A percentile compares a stretch with the other conserved stretches of the same genome.
These are phyloP conservation scores for Nemophila menziesii DNA, from an alignment of 257 asterid genomes.

Conservation along the genomic window DNA sequence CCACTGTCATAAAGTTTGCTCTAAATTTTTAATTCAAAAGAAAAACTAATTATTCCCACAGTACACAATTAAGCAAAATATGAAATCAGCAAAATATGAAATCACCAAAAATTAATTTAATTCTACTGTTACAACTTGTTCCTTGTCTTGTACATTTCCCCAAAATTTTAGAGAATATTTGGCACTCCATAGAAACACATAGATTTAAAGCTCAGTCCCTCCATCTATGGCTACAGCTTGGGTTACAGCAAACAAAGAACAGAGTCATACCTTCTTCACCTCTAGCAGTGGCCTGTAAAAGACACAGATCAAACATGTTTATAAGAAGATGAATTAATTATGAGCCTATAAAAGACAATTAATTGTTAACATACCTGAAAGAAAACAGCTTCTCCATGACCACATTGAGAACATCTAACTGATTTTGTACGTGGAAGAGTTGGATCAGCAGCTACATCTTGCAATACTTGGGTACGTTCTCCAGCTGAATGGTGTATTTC, in stretches of 20 bases:
- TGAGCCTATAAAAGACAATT: neutral
- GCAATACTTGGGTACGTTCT: constrained; percentile 87
- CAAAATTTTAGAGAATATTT: too few species aligned
- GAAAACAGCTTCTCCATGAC: constrained; percentile 98
- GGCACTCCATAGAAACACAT: too few species aligned
- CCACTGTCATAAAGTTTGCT: too few species aligned
- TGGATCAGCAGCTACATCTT: constrained; percentile 97
- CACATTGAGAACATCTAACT: constrained; percentile 69
- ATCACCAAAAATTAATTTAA: too few species aligned
- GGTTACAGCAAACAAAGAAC: constrained; percentile 95
- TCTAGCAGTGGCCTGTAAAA: constrained; percentile 76
- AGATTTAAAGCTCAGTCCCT: too few species aligned
- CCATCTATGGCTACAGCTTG: constrained; percentile 87
- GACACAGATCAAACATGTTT: neutral
- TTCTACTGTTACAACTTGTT: too few species aligned
- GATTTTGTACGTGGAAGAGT: constrained; percentile 97
- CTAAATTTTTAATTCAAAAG: too few species aligned
- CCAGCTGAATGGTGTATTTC: constrained; percentile 85
- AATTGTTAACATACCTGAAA: constrained; percentile 83
- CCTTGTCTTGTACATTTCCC: too few species aligned
- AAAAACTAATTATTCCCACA: too few species aligned
- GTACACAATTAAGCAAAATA: too few species aligned
- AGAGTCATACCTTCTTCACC: constrained; percentile 98
- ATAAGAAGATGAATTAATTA: neutral
- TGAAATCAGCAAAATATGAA: too few species aligned